Evolutionary conservation across 768 basidiomycete species (phyloP), one percentile per base, ranked within the genome.

Genomic region (Tricholoma furcatifolium): DNA sequence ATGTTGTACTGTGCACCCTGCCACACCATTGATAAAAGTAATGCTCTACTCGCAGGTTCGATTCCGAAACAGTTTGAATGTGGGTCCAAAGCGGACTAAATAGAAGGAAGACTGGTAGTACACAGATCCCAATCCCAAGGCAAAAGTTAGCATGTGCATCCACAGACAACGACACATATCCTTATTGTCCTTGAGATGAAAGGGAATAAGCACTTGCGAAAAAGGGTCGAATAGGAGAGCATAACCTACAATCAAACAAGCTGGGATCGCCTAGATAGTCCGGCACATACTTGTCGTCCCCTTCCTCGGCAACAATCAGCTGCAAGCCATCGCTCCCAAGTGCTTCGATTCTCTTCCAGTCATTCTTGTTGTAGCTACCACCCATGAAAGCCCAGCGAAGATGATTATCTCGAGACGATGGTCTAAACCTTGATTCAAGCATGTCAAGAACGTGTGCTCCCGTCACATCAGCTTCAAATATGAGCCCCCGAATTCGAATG

Each of bases 331-430:
- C 46, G 5, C 17, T 36, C 23, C 35, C 4, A 31, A 47, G 21
- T 20, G 32, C 32, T 11, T 15, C 10, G 34, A 47, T 36, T 38
- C 35, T 47, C 46, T 36, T 15, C 46, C 46, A 36, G 12, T 36
- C 46, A 20, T 36, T 36, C 23, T 47, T 18, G 46, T 15, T 24
- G 20, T 47, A 47, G n/a, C 34, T 21, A 6, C 46, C 46, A 6
- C 46, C 46, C 6, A 47, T n/a, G 18, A 34, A 47, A 2, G 46
- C 46, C 46, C 46, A 47, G 6, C 46, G 46, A 23, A 47, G 34
- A 24, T 32, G 27, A 45, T 6, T 10, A 10, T 15, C 6, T 15
- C 3, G 18, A 43, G 8, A 44, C 3, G 32, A 6, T 21, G n/a
- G 32, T 9, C 17, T 10, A n/a, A 20, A 47, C 27, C 46, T 35